Base-by-base conservation (phyloP, 2,329 filamentous ascomycete species). In the Xylariaceae sp. region DNA sequence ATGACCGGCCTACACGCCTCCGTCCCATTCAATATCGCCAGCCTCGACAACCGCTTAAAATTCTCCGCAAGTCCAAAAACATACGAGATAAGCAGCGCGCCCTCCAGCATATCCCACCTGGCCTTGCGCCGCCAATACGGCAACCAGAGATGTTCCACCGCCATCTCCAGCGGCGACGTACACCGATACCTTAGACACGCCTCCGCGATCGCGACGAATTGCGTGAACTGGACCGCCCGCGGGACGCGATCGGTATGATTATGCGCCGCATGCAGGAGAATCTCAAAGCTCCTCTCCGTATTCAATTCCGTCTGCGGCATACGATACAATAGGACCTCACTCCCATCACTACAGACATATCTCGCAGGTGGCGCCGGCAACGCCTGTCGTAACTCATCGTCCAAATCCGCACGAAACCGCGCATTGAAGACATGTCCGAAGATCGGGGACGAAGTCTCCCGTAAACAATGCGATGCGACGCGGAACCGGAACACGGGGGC, bases 271-370 rank as follows among this genome's bases (percentile, higher is more conserved):
- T 82, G 75, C 2, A 83, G 69, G 0, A 83, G 62, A 1, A 78
- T 77, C 60, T 78, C 76, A 9, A 83, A 66, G 0, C 76, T 72
- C 2, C 71, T 66, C 1, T 76, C 58, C 1, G 66, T 69, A 55
- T 82, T 80, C 4, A 73, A 61, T 62, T 82, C 80, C 34, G 73
- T 66, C 64, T 82, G 80, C 1, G 80, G 79, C 80, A 83, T 82
- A 9, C 77, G 76, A 61, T 80, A 82, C 1, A 82, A 64, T 62
- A 71, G 77, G 1, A 76, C 76, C 61, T 77, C 74, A 5, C 73
- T 72, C 0, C 77, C 77, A 55, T 82, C 63, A 1, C 39, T 34
- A 15, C 56, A 61, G 34, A 53, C 77, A 37, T 77, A 75, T 23
- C 66, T 71, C 0, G 68, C 71, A 1, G 76, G 72, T 0, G 72